Percentiles rank a stretch among this genome's conserved stretches.
Evolutionary conservation across 257 asterid species (phyloP).

Genomic region (Salvia splendens): DNA sequence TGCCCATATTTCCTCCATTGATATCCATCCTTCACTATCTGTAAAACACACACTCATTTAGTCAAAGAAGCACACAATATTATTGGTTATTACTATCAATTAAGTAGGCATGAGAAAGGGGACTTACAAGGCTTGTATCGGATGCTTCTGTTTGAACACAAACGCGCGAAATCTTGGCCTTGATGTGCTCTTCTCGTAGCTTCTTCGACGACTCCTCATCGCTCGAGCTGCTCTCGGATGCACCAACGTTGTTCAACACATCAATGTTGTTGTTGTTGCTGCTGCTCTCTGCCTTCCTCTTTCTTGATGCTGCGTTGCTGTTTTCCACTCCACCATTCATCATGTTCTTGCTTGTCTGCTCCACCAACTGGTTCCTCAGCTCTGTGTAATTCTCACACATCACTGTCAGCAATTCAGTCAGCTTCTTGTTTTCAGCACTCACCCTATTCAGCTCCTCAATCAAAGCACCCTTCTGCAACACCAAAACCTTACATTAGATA

Average conservation of each 20-base stretch:
- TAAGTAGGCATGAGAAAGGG: background rate
- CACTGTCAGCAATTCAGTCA: conserved; percentile 62
- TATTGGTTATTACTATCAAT: background rate
- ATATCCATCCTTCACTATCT: conserved; percentile 86
- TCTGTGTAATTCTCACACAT: conserved; percentile 77
- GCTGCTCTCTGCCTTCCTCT: conserved; percentile 56
- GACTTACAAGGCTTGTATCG: conserved; percentile 87
- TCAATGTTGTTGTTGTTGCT: conserved; percentile 30
- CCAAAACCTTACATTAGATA: background rate
- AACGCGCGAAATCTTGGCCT: conserved; percentile 60
- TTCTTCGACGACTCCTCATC: conserved; percentile 81
- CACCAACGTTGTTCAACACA: conserved; percentile 36
- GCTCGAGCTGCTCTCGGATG: conserved; percentile 76
- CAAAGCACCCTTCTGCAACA: conserved; percentile 53
- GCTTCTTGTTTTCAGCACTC: conserved; percentile 80
- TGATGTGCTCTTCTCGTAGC: conserved; percentile 63
- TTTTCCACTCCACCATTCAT: conserved; percentile 13
- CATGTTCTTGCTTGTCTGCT: conserved; percentile 47
- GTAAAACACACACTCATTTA: conserved; percentile 25
- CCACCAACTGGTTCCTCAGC: conserved; percentile 53
- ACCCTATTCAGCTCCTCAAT: conserved; percentile 76
- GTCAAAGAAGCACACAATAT: background rate
- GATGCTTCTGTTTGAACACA: conserved; percentile 65
- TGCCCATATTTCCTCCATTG: conserved; percentile 87
- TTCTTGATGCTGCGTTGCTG: conserved; percentile 43